phyloP scores from a whole-genome alignment of 176 grass and related monocot species.

The Paspalum notatum region DNA sequence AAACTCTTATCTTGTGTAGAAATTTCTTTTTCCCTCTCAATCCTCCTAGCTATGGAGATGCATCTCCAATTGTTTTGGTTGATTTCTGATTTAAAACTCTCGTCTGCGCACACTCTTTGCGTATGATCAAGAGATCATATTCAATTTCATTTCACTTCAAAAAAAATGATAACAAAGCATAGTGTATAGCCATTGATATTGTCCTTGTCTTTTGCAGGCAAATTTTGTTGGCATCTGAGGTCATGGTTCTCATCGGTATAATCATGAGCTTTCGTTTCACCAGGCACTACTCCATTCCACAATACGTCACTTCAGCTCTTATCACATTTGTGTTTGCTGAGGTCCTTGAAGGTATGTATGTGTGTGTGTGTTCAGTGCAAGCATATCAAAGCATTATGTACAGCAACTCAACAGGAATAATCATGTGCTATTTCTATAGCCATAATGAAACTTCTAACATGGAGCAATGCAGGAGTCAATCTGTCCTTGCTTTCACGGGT shows the following conservation, averaged over 20 bases:
- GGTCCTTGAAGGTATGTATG: conserved; percentile 91
- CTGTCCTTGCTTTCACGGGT: conserved; percentile 84
- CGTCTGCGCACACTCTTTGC: background rate
- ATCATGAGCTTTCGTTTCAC: conserved; percentile 80
- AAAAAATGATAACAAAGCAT: background rate
- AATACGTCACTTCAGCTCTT: conserved; percentile 78
- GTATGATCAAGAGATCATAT: background rate
- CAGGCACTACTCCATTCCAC: conserved; percentile 65
- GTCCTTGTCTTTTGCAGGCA: conserved; percentile 60
- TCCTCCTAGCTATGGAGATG: background rate
- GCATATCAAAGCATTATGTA: background rate
- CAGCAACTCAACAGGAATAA: background rate
- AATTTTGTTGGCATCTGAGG: conserved; percentile 82
- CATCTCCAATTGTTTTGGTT: conserved; percentile 1
- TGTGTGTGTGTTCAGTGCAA: background rate
- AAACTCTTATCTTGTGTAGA: background rate
- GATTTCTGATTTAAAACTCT: background rate
- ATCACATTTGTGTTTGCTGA: conserved; percentile 92
- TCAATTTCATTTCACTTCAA: background rate
- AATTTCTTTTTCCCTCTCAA: background rate
- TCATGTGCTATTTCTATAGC: background rate
- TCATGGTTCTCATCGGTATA: conserved; percentile 84
- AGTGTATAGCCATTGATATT: background rate
- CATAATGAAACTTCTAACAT: background rate
- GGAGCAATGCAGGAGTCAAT: conserved; percentile 69